phyloP scores from a whole-genome alignment of 2,329 filamentous ascomycete genomes.

The Scedosporium boydii region DNA sequence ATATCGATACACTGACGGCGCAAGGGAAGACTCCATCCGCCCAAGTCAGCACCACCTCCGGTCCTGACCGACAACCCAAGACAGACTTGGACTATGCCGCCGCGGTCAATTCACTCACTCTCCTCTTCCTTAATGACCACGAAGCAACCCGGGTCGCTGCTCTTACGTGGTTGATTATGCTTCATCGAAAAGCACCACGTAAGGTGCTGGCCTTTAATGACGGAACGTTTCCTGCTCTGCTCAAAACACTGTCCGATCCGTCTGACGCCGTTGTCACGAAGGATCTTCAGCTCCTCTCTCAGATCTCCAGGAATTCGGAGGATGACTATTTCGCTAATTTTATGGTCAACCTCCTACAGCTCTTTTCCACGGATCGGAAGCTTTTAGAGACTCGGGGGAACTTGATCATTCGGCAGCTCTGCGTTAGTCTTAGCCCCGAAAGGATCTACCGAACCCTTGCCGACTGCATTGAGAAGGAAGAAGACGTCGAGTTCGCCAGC shows the following conservation, averaged over 20 bases:
- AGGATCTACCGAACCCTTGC: conserved; percentile 92
- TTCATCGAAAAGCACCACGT: conserved; percentile 86
- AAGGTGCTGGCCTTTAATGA: conserved; percentile 95
- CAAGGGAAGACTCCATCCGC: conserved; percentile 37
- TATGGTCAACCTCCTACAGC: conserved; percentile 90
- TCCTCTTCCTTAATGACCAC: conserved; percentile 93
- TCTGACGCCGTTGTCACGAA: conserved; percentile 93
- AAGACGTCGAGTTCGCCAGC: conserved; percentile 96
- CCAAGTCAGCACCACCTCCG: conserved; percentile 20
- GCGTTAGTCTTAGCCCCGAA: conserved; percentile 84
- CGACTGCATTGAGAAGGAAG: conserved; percentile 94
- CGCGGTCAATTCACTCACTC: conserved; percentile 82
- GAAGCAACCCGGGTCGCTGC: conserved; percentile 92
- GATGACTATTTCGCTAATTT: conserved; percentile 97
- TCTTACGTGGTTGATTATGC: conserved; percentile 93
- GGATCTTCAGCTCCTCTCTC: conserved; percentile 84
- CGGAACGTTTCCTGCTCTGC: conserved; percentile 87
- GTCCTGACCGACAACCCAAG: conserved; percentile 28
- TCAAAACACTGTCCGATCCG: conserved; percentile 93
- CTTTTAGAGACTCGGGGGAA: conserved; percentile 89
- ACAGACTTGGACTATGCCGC: conserved; percentile 90
- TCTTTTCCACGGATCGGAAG: conserved; percentile 90
- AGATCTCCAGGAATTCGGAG: conserved; percentile 93
- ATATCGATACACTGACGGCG: conserved; percentile 43
- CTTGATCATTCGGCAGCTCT: conserved; percentile 90